These are phyloP conservation scores for Kodamaea arcana DNA, from an alignment of 1,139 yeast species.

Conservation along the genomic window DNA sequence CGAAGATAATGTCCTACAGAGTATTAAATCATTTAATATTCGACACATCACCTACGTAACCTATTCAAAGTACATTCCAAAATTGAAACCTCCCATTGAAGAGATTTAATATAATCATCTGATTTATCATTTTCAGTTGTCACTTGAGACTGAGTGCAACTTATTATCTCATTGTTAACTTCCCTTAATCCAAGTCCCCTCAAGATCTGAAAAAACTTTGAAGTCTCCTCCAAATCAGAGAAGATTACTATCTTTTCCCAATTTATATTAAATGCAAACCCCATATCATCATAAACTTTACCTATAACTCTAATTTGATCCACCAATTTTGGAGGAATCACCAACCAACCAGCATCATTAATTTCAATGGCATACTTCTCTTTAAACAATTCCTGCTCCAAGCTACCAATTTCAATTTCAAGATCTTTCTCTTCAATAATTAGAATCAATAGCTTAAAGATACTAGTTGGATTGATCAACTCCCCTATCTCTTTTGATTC, in stretches of 20 bases:
- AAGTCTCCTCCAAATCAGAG: constrained; percentile 15
- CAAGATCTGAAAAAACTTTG: constrained; percentile 16
- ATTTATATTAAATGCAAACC: constrained; percentile 4
- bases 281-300: constrained; percentile 9
- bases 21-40: no score
- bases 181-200: no score
- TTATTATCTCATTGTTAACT: no score
- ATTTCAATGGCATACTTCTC: neutral
- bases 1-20: no score
- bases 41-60: no score
- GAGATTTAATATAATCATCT: no score
- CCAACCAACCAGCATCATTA: constrained; percentile 2
- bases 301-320: constrained; percentile 14
- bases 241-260: constrained; percentile 14
- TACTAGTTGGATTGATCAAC: constrained; percentile 12
- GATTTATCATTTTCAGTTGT: no score
- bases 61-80: no score
- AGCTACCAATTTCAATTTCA: neutral
- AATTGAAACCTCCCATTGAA: no score
- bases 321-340: constrained; percentile 8
- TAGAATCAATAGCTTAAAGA: constrained; percentile 13
- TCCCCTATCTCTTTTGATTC: constrained; percentile 10
- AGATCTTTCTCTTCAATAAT: constrained; percentile 16
- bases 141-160: no score
- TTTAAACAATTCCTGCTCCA: neutral